phyloP scores from a whole-genome alignment of 2,329 filamentous ascomycete genomes.

The Penicillium sp. region DNA sequence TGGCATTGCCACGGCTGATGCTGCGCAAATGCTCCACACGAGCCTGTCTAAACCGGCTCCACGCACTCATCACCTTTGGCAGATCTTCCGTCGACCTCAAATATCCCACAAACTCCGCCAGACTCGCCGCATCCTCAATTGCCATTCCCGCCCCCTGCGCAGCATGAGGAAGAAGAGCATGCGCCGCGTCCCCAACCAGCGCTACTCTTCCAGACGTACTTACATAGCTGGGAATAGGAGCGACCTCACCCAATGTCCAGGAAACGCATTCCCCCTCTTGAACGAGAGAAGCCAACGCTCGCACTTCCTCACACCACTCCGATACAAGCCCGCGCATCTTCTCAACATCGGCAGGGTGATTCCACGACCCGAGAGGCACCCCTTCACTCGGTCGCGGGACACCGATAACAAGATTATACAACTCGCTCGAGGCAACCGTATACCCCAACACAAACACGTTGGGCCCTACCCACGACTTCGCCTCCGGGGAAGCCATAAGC shows the following conservation, averaged over 20 bases:
- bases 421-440: neutral
- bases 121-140: neutral
- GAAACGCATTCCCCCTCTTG: neutral
- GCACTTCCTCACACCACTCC: neutral
- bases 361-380: neutral
- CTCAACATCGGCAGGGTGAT: neutral
- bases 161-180: neutral
- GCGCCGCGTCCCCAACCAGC: neutral
- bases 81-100: neutral
- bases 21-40: neutral
- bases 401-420: neutral
- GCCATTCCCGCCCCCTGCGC: neutral
- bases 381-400: neutral
- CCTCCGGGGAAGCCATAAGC: neutral
- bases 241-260: neutral
- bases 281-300: neutral
- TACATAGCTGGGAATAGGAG: neutral
- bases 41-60: neutral
- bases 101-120: neutral
- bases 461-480: neutral
- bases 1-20: neutral
- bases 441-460: neutral
- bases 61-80: neutral
- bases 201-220: neutral
- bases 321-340: neutral